Evolutionary conservation across 1,139 yeast species (phyloP).

Genomic region (Protomyces arabidopsidicola): DNA sequence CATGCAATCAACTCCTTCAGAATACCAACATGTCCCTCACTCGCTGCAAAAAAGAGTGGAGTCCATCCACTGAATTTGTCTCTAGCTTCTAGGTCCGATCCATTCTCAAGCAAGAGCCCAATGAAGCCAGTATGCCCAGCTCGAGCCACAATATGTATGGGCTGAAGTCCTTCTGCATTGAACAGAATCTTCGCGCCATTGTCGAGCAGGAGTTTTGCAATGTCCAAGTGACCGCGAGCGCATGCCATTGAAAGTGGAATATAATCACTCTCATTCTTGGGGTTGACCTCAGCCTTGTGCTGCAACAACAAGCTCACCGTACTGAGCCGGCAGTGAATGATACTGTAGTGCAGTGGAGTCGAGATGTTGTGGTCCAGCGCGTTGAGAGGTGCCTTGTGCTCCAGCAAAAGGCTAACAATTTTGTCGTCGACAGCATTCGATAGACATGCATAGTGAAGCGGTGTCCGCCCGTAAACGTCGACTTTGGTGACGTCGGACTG

Average conservation of each 20-base stretch:
- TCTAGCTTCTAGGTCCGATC: slow-evolving; percentile 70
- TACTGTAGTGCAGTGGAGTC: slow-evolving; percentile 73
- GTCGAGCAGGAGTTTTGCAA: slow-evolving; percentile 57
- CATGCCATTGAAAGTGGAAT: slow-evolving; percentile 89
- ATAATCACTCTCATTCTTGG: slow-evolving; percentile 48
- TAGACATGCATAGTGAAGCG: slow-evolving; percentile 78
- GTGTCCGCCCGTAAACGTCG: slow-evolving; percentile 73
- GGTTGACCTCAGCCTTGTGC: slow-evolving; percentile 43
- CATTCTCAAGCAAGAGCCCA: slow-evolving; percentile 60
- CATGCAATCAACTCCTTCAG: slow-evolving; percentile 64
- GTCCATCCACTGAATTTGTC: slow-evolving; percentile 93
- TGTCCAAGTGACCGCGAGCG: slow-evolving; percentile 69
- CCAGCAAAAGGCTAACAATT: slow-evolving; percentile 38
- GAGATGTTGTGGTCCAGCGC: slow-evolving; percentile 45
- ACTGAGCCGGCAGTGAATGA: slow-evolving; percentile 60
- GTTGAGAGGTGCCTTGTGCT: slow-evolving; percentile 41
- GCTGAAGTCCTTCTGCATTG: slow-evolving; percentile 83
- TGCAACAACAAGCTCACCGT: slow-evolving; percentile 49
- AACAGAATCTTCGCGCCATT: slow-evolving; percentile 44
- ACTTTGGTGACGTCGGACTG: slow-evolving; percentile 32
- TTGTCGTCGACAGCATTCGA: slow-evolving; percentile 39
- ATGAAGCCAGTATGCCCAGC: slow-evolving; percentile 72
- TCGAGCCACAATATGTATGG: slow-evolving; percentile 82
- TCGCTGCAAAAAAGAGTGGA: slow-evolving; percentile 83
- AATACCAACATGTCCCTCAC: slow-evolving; percentile 72